Evolutionary conservation across 768 basidiomycete genomes (phyloP).

Genomic region (Phaffia australis): DNA sequence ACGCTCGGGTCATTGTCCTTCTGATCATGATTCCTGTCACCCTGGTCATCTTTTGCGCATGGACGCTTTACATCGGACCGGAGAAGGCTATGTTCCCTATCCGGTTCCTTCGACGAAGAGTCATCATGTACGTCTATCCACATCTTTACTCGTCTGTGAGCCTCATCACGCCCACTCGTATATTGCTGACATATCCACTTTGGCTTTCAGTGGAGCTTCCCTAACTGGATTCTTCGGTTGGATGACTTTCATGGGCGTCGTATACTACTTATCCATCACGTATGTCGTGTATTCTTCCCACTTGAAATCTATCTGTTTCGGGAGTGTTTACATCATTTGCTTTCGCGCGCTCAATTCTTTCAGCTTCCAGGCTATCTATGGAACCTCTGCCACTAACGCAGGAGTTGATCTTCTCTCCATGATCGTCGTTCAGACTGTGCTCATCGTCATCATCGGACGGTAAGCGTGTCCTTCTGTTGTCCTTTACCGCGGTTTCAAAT

Average conservation of each 20-base stretch:
- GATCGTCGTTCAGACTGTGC: constrained; percentile 20
- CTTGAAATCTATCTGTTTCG: too few relatives aligned
- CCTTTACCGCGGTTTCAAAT: neutral
- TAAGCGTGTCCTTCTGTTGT: neutral
- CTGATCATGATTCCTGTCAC: constrained; percentile 21
- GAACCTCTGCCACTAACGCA: constrained; percentile 14
- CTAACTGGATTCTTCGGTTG: neutral
- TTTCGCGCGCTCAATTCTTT: too few relatives aligned
- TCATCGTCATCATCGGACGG: constrained; percentile 15
- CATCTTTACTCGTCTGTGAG: too few relatives aligned
- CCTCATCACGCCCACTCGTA: too few relatives aligned
- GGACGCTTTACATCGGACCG: constrained; percentile 14
- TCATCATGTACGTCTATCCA: neutral
- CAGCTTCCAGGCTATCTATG: constrained; percentile 16
- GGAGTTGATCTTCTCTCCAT: constrained; percentile 22
- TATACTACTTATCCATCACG: constrained; percentile 17
- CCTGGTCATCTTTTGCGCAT: constrained; percentile 7
- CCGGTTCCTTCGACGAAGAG: constrained; percentile 2
- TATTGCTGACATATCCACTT: too few relatives aligned
- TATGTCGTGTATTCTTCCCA: neutral
- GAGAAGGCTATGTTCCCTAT: constrained; percentile 21
- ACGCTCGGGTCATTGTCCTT: constrained; percentile 14
- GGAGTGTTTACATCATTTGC: too few relatives aligned
- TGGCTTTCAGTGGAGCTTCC: neutral
- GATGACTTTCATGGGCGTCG: constrained; percentile 19